phyloP scores from a whole-genome alignment of 2,329 filamentous ascomycete genomes.

The Zasmidium citrigriseum region DNA sequence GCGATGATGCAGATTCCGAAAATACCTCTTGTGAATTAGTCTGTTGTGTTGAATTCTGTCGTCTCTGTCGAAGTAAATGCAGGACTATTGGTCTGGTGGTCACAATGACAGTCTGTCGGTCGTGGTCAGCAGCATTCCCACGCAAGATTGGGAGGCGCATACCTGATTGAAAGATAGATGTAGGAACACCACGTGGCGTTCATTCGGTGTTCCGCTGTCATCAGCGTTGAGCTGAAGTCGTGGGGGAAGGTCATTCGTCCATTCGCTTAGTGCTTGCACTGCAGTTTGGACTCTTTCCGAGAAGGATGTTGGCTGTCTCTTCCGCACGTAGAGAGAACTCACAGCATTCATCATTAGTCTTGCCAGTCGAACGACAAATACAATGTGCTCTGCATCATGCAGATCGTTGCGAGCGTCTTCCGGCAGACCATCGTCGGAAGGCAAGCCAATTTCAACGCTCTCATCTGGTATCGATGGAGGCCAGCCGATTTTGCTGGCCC shows the following conservation, averaged over 20 bases:
- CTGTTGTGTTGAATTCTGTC: not conserved
- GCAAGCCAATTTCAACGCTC: constrained; percentile 45
- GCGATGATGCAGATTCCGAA: constrained; percentile 37
- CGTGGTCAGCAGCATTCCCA: not conserved
- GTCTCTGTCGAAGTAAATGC: constrained; percentile 29
- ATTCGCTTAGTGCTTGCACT: constrained; percentile 39
- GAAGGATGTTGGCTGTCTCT: constrained; percentile 32
- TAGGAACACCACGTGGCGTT: constrained; percentile 34
- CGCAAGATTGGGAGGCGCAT: not conserved
- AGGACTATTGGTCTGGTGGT: constrained; percentile 38
- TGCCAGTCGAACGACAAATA: constrained; percentile 43
- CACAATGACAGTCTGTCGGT: constrained; percentile 28
- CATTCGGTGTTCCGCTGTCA: constrained; percentile 4
- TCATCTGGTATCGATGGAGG: constrained; percentile 36
- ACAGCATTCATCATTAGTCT: constrained; percentile 33
- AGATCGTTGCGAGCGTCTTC: constrained; percentile 27
- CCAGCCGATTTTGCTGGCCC: constrained; percentile 37
- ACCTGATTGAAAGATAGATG: constrained; percentile 39
- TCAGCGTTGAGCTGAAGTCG: constrained; percentile 36
- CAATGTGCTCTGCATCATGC: constrained; percentile 42
- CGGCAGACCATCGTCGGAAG: constrained; percentile 38
- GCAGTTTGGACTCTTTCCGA: constrained; percentile 40
- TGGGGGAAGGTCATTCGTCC: constrained; percentile 39
- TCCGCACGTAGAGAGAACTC: constrained; percentile 32
- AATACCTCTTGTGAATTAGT: constrained; percentile 5